Conservation (phyloP, 768 basidiomycete species). For the Mycena sanguinolenta region DNA sequence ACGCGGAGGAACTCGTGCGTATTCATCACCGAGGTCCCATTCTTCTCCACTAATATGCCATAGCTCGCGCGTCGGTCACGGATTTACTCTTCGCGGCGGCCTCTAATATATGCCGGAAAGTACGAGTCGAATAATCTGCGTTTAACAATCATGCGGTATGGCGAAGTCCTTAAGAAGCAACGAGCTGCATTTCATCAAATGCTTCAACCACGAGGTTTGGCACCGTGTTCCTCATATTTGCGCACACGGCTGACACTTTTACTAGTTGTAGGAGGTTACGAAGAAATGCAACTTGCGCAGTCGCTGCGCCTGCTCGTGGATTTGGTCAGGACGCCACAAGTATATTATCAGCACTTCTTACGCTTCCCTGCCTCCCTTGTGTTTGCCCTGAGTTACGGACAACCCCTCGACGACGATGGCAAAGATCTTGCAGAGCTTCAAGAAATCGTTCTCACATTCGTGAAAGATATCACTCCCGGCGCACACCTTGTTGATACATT, state of each 20-base stretch:
- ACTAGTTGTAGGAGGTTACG: neutral
- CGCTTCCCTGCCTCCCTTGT: neutral
- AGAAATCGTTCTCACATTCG: neutral
- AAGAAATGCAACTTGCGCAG: neutral
- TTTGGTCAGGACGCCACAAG: neutral
- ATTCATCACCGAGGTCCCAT: neutral
- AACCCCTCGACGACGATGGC: neutral
- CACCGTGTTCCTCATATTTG: neutral
- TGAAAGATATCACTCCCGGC: neutral
- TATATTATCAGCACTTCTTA: neutral
- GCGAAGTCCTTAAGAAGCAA: neutral
- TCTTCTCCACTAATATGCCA: neutral
- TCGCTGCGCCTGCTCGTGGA: neutral
- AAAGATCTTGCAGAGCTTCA: neutral
- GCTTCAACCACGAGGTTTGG: slow-evolving; percentile 3
- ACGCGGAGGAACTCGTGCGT: neutral
- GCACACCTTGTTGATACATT: neutral
- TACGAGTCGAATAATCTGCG: neutral
- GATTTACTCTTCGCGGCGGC: neutral
- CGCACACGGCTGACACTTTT: neutral
- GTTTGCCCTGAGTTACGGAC: neutral
- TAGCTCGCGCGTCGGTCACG: neutral
- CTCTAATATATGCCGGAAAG: neutral
- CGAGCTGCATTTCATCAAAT: neutral
- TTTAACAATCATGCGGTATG: neutral